phyloP scores from a whole-genome alignment of 2,329 filamentous ascomycete genomes.

The Cytospora leucostoma region DNA sequence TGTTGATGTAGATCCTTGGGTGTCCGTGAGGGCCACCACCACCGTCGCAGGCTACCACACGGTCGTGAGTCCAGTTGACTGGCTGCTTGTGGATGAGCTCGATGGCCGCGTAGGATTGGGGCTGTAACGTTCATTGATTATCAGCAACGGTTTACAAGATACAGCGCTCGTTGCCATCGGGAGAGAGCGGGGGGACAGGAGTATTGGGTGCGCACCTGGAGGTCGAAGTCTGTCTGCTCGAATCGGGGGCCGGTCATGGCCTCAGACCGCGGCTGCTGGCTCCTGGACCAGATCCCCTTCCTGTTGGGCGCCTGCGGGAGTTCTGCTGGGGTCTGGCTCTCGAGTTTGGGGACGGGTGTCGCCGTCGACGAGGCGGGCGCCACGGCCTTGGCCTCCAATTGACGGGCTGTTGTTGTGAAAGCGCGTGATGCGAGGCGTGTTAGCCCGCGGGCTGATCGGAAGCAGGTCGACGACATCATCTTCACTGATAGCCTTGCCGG shows the following conservation, averaged over 20 bases:
- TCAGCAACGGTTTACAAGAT: neutral
- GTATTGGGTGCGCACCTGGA: constrained; percentile 67
- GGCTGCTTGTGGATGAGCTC: constrained; percentile 95
- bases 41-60: constrained; percentile 84
- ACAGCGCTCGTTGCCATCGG: neutral
- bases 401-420: constrained; percentile 51
- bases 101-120: constrained; percentile 85
- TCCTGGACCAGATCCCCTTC: constrained; percentile 76
- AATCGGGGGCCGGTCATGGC: constrained; percentile 95
- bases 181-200: neutral
- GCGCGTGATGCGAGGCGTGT: constrained; percentile 48
- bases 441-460: constrained; percentile 45
- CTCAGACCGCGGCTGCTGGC: constrained; percentile 75
- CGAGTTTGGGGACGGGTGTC: constrained; percentile 48
- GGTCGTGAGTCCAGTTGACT: constrained; percentile 85
- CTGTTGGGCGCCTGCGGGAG: constrained; percentile 86
- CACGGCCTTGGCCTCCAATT: constrained; percentile 45
- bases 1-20: constrained; percentile 94
- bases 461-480: constrained; percentile 48
- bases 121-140: constrained; percentile 54
- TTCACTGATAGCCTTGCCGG: constrained; percentile 34
- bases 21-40: constrained; percentile 89
- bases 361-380: constrained; percentile 43
- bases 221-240: constrained; percentile 91
- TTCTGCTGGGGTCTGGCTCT: constrained; percentile 47